phyloP scores from a whole-genome alignment of 2,329 filamentous ascomycete species.

The Paraphoma chrysanthemicola region DNA sequence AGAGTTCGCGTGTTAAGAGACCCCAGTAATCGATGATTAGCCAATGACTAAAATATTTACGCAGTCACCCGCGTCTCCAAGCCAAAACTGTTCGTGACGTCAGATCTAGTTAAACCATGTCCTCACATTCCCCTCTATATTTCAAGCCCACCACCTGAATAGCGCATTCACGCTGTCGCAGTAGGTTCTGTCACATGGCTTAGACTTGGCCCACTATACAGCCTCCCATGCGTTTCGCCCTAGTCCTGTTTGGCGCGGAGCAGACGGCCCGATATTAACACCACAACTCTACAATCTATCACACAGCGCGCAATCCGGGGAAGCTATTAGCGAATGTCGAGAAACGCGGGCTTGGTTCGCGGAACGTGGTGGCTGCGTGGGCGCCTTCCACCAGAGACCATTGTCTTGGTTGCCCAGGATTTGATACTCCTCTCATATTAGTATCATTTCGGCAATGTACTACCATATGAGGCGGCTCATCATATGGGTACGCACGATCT shows the following conservation, averaged over 20 bases:
- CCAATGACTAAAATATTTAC: too few relatives aligned
- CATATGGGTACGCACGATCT: not conserved
- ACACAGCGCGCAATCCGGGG: not conserved
- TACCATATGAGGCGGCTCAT: not conserved
- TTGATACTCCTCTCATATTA: not conserved
- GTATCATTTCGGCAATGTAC: not conserved
- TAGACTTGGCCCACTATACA: constrained; percentile 4
- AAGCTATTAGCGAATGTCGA: not conserved
- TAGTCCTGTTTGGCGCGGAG: constrained; percentile 6
- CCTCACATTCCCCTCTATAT: too few relatives aligned
- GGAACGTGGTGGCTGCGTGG: not conserved
- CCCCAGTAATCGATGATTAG: too few relatives aligned
- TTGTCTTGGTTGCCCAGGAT: not conserved
- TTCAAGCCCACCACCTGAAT: too few relatives aligned
- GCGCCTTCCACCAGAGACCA: not conserved
- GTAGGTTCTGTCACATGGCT: too few relatives aligned
- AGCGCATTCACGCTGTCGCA: too few relatives aligned
- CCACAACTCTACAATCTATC: not conserved
- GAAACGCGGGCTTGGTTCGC: not conserved
- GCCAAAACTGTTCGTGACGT: too few relatives aligned
- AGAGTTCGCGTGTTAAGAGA: too few relatives aligned
- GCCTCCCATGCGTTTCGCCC: not conserved
- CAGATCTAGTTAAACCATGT: too few relatives aligned
- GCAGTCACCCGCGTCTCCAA: too few relatives aligned
- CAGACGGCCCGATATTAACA: constrained; percentile 2